Evolutionary conservation across 805 yeast genomes (phyloP), one percentile per base, ranked within the genome.

Genomic region (Wickerhamiella kurtzmanii): DNA sequence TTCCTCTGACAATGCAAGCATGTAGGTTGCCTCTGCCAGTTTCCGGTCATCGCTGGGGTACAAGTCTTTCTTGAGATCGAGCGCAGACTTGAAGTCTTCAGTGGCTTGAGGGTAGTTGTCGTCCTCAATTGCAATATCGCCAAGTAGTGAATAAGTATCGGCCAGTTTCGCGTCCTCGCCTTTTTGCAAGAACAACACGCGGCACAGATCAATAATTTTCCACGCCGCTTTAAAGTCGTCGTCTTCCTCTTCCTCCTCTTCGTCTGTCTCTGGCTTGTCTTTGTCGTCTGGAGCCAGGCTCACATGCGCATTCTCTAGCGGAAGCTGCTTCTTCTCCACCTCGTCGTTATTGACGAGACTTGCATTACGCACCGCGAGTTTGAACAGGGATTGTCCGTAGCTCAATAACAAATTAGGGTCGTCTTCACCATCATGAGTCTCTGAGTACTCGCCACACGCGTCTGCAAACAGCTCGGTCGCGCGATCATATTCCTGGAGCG

Each of bases 121-220:
- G 1, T 92, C 76, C 59, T 89, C 98, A 40, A 88, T 68, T 0
- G 95, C 80, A 8, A 88, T 82, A 60, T 89, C 96, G 28, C 97
- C 97, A 16, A 87, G 68, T 9, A 88, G 63, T 57, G 82, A 88
- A 60, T 79, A 82, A 1, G 80, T 74, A 48, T 84, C 88, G 0
- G 88, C 77, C 19, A 87, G 66, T 52, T 77, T 82, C 21, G 71
- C 52, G 22, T 47, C 65, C 57, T 22, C 62, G 63, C 37, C 55
- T 45, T 69, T 59, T 41, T 68, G 62, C 58, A 76, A 79, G 54
- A 76, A 81, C 40, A 82, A 60, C 2, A 80, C 71, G 51, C 96
- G 73, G 2, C 95, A 74, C 37, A 84, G 68, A 59, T 88, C 95
- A 17, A 87, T 66, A 6, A 84, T 74, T 35, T 69, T 58, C 46